These are phyloP conservation scores for Colletotrichum limetticola DNA, from an alignment of 2,329 filamentous ascomycete genomes.

Conservation along the genomic window DNA sequence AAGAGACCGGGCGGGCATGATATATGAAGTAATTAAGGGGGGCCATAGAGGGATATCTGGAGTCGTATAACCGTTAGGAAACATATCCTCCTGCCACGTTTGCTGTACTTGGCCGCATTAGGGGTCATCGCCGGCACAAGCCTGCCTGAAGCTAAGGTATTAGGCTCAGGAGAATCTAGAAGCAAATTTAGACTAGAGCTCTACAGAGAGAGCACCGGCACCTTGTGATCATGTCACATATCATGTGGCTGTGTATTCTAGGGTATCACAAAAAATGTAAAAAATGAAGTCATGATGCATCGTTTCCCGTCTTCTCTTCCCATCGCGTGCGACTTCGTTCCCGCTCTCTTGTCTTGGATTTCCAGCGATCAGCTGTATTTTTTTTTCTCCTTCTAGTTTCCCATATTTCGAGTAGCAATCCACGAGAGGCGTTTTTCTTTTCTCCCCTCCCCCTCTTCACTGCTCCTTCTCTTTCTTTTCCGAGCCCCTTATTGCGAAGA, in stretches of 20 bases:
- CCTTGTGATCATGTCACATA: slow-evolving; percentile 4
- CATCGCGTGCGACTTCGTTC: neutral
- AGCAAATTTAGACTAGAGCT: slow-evolving; percentile 4
- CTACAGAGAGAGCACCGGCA: neutral
- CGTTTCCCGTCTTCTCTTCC: slow-evolving; percentile 7
- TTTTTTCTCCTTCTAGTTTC: neutral
- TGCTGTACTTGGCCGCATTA: neutral
- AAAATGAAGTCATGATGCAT: slow-evolving; percentile 19
- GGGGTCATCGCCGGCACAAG: neutral
- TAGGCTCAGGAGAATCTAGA: neutral
- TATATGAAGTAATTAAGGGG: slow-evolving; percentile 21
- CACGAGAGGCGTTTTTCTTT: neutral
- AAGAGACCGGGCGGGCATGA: slow-evolving; percentile 10
- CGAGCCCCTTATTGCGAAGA: neutral
- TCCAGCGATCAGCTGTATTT: neutral
- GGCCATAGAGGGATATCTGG: slow-evolving; percentile 10
- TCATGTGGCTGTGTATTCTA: slow-evolving; percentile 26
- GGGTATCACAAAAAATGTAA: slow-evolving; percentile 31
- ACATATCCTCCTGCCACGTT: neutral
- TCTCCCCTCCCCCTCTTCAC: neutral
- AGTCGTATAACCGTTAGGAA: slow-evolving; percentile 2
- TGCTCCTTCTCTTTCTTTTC: neutral
- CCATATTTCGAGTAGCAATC: too few relatives aligned
- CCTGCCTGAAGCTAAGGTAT: neutral
- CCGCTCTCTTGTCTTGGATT: neutral